Percentiles rank a stretch among this genome's conserved stretches.
Evolutionary conservation across 352 stramenopile species (phyloP).

Genomic region (Phytophthora nicotianae): DNA sequence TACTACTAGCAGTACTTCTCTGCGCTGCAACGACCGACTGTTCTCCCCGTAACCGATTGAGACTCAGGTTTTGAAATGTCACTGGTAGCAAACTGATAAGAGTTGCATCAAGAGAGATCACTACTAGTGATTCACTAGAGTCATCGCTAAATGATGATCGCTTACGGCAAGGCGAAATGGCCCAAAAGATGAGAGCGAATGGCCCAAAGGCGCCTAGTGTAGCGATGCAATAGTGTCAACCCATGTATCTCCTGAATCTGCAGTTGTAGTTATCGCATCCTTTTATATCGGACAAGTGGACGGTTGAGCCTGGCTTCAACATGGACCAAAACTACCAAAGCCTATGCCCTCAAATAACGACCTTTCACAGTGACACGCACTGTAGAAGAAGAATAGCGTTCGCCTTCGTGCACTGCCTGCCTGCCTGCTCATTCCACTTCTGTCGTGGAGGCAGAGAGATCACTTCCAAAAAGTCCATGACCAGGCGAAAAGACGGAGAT

Average conservation of each 20-base stretch:
- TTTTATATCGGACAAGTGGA: constrained; percentile 13
- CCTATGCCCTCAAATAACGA: not conserved
- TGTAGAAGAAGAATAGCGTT: constrained; percentile 19
- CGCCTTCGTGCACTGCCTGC: not conserved
- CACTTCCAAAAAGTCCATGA: constrained; percentile 13
- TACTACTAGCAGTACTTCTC: not conserved
- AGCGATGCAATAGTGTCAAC: not conserved
- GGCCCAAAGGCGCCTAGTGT: not conserved
- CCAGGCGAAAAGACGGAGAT: constrained; percentile 11
- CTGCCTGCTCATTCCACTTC: constrained; percentile 16
- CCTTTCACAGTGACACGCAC: constrained; percentile 24
- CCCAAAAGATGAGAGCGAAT: not conserved
- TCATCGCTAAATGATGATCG: not conserved
- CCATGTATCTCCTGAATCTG: not conserved
- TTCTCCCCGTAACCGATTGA: constrained; percentile 10
- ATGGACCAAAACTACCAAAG: constrained; percentile 5
- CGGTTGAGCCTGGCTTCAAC: constrained; percentile 27
- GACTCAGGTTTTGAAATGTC: not conserved
- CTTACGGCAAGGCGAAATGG: constrained; percentile 11
- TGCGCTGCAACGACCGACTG: not conserved
- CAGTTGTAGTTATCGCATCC: not conserved
- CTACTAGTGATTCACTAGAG: not conserved
- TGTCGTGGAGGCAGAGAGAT: constrained; percentile 21
- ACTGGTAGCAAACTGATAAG: constrained; percentile 1
- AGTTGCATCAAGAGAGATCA: not conserved